Conservation (phyloP, 352 stramenopile species). For the Phytophthora idaei region DNA sequence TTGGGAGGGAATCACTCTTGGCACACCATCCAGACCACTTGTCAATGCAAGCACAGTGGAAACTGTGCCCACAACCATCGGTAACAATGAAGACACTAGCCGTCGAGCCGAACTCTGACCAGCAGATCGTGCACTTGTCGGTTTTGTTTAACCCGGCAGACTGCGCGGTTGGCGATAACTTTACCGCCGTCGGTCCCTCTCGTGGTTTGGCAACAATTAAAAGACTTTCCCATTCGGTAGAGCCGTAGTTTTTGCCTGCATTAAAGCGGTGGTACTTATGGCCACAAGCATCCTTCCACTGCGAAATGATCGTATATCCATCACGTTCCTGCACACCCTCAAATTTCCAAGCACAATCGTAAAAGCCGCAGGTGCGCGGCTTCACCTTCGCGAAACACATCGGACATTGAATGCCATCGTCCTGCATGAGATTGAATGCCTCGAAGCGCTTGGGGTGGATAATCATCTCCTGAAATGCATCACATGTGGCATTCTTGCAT, state of each 20-base stretch:
- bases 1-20: constrained; percentile 5
- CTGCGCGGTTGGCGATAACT: neutral
- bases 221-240: constrained; percentile 28
- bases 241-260: constrained; percentile 16
- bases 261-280: constrained; percentile 33
- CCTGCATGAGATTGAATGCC: constrained; percentile 28
- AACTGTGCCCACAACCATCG: constrained; percentile 21
- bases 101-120: constrained; percentile 1
- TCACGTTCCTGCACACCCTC: constrained; percentile 20
- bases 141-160: neutral
- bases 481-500: constrained; percentile 19
- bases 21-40: constrained; percentile 21
- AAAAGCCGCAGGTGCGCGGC: constrained; percentile 36
- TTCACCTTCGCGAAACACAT: constrained; percentile 20
- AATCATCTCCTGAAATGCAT: constrained; percentile 26
- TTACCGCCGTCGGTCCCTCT: neutral
- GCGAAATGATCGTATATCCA: constrained; percentile 20
- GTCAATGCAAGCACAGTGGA: constrained; percentile 18
- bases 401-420: constrained; percentile 27
- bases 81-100: neutral
- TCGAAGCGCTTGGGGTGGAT: constrained; percentile 23
- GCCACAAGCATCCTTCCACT: constrained; percentile 22
- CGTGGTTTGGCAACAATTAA: constrained; percentile 22
- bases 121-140: constrained; percentile 27
- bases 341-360: constrained; percentile 42